Base-by-base conservation (phyloP, 2,329 filamentous ascomycete species). In the Aspergillus phoenicis region DNA sequence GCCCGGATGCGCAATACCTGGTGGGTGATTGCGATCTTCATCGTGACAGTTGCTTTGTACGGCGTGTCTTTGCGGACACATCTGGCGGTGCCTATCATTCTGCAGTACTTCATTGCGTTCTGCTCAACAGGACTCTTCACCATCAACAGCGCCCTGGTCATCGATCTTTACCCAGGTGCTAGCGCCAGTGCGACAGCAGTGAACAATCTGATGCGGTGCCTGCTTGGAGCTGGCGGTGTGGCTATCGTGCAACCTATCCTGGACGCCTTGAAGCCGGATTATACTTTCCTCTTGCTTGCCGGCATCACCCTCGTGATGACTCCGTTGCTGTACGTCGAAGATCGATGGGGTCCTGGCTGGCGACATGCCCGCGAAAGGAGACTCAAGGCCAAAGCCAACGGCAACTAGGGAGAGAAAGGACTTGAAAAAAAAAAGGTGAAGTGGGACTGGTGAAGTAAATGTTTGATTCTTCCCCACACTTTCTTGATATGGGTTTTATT, bases 101-200 rank as follows among this genome's bases (percentile, higher is more conserved):
- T 80, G 30, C 75, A 77, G 45, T 79, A 75, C 60, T 48, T 79
- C 17, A 73, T 75, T 26, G 76, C 75, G 0, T 75, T 73, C 59
- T 68, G 69, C 17, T 66, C 73, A 3, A 77, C 75, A 1, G 70
- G 70, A 6, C 70, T 73, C 51, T 75, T 75, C 57, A 76, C 70
- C 10, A 71, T 74, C 48, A 76, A 71, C 62, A 74, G 69, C 33
- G 72, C 75, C 0, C 66, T 79, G 17, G 62, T 78, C 8, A 75
- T 78, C n/a, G 77, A 79, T 55, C 64, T 75, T 5, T 72, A 76
- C 47, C 71, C 74, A 1, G 69, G 69, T 4, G 63, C 68, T 1
- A 71, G 71, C 43, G 72, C 74, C 11, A 77, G 75, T 53, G 77
- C 75, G 2, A 75, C 71, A 0, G 77, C 77, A 2, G 69, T 75